Evolutionary conservation across 208 protist species (phyloP).

Genomic region (Leishmania guyanensis): DNA sequence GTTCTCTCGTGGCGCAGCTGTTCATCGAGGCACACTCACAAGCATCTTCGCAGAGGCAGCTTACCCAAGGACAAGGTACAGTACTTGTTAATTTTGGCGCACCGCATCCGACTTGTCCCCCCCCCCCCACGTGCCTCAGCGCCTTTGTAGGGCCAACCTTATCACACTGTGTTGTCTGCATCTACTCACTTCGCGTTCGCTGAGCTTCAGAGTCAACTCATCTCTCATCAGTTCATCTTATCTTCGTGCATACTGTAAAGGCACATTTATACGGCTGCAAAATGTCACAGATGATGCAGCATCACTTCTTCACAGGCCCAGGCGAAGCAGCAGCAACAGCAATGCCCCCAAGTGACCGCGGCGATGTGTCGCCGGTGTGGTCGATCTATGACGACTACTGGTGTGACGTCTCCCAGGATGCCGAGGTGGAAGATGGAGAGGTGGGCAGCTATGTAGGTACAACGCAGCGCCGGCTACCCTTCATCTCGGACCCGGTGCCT

Average conservation of each 20-base stretch:
- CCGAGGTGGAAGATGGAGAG: background rate
- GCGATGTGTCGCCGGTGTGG: conserved; percentile 52
- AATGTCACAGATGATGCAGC: background rate
- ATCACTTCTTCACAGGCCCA: conserved; percentile 6
- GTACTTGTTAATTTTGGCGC: background rate
- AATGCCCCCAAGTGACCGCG: background rate
- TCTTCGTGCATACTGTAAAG: background rate
- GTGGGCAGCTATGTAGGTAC: background rate
- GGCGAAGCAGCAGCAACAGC: background rate
- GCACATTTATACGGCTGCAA: background rate
- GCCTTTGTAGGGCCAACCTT: no score
- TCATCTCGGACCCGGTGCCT: conserved; percentile 31
- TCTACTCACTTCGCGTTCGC: background rate
- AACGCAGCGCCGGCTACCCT: conserved; percentile 16
- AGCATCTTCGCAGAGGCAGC: background rate
- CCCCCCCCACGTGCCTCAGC: background rate
- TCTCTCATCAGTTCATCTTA: background rate
- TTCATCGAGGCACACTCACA: background rate
- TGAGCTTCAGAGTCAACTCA: background rate
- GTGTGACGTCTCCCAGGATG: background rate
- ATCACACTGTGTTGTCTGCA: background rate
- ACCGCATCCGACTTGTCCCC: background rate
- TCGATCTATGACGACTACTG: conserved; percentile 68
- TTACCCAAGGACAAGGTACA: background rate
- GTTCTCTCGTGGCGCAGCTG: background rate